Percentiles rank a stretch among this genome's conserved stretches.
These are phyloP conservation scores for Mucor saturninus DNA, from an alignment of 371 early-diverging fungal species.

Conservation along the genomic window DNA sequence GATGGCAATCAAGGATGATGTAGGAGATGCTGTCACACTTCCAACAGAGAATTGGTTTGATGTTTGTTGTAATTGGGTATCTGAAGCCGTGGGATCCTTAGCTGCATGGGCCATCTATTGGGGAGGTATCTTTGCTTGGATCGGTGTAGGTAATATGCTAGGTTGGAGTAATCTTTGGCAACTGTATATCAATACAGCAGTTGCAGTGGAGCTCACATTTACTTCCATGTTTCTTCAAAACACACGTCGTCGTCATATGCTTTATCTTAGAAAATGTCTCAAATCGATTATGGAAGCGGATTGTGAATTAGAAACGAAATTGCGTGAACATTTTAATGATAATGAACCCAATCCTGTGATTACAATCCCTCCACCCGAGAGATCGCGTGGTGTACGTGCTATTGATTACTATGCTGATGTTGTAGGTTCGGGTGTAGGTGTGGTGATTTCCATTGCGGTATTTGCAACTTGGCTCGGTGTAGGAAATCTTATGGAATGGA, in stretches of 20 bases:
- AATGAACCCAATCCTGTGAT: slow-evolving; percentile 21
- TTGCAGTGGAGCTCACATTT: slow-evolving; percentile 28
- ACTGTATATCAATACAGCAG: slow-evolving; percentile 31
- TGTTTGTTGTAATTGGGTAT: slow-evolving; percentile 17
- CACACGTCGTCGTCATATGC: slow-evolving; percentile 29
- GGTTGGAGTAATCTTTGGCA: slow-evolving; percentile 29
- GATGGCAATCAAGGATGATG: slow-evolving; percentile 4
- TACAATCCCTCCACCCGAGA: slow-evolving; percentile 13
- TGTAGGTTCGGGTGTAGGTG: slow-evolving; percentile 28
- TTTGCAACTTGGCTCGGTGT: slow-evolving; percentile 21
- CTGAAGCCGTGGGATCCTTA: slow-evolving; percentile 23
- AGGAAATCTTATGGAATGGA: slow-evolving; percentile 18
- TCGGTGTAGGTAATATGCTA: slow-evolving; percentile 20
- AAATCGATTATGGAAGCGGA: slow-evolving; percentile 13
- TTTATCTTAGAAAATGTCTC: slow-evolving; percentile 23
- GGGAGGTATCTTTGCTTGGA: slow-evolving; percentile 26
- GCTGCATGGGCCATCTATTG: slow-evolving; percentile 12
- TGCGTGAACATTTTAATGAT: slow-evolving; percentile 15
- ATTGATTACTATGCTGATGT: slow-evolving; percentile 36
- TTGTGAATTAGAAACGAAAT: slow-evolving; percentile 10
- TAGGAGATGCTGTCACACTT: slow-evolving; percentile 19
- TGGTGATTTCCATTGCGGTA: slow-evolving; percentile 13
- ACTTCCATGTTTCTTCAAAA: slow-evolving; percentile 31
- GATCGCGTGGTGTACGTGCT: slow-evolving; percentile 10
- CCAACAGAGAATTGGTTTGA: slow-evolving; percentile 26